Percentiles rank a stretch among this genome's conserved stretches.
Evolutionary conservation across 495 filamentous ascomycete genomes (phyloP).

Genomic region (Lindgomyces ingoldianus): DNA sequence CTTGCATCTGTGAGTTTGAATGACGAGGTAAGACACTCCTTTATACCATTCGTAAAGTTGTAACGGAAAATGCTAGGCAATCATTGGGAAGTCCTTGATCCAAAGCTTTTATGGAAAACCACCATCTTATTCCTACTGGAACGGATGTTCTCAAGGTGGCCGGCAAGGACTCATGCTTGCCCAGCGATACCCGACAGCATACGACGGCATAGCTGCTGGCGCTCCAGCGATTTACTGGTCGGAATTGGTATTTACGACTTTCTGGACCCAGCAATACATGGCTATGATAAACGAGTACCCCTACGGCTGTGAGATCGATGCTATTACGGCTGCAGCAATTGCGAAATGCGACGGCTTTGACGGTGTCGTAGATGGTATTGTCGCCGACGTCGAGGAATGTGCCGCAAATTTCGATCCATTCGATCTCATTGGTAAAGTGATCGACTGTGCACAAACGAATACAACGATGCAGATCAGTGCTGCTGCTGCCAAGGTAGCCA

Average conservation of each 20-base stretch:
- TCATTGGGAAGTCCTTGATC: background rate
- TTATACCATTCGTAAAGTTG: too few species aligned
- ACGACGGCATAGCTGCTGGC: constrained; percentile 6
- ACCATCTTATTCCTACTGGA: constrained; percentile 14
- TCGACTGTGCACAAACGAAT: constrained; percentile 23
- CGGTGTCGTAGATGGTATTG: constrained; percentile 46
- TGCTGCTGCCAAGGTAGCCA: background rate
- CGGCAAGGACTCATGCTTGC: constrained; percentile 9
- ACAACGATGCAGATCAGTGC: too few species aligned
- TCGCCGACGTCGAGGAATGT: constrained; percentile 44
- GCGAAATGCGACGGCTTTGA: constrained; percentile 45
- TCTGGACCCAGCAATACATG: constrained; percentile 29
- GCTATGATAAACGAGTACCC: constrained; percentile 16
- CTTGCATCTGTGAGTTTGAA: constrained; percentile 37
- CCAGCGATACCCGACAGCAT: constrained; percentile 2
- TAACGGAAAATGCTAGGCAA: too few species aligned
- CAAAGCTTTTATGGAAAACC: background rate
- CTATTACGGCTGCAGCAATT: constrained; percentile 35
- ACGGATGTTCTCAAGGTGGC: constrained; percentile 21
- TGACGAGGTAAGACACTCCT: too few species aligned
- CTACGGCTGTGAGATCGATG: constrained; percentile 32
- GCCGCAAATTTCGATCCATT: constrained; percentile 42
- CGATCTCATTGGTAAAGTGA: constrained; percentile 37
- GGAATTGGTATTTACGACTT: constrained; percentile 1
- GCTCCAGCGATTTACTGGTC: constrained; percentile 9